Percentiles rank a stretch among this genome's conserved stretches.
These are phyloP conservation scores for Cryptococcus sp. DNA, from an alignment of 1,284 basidiomycete genomes.

Conservation along the genomic window DNA sequence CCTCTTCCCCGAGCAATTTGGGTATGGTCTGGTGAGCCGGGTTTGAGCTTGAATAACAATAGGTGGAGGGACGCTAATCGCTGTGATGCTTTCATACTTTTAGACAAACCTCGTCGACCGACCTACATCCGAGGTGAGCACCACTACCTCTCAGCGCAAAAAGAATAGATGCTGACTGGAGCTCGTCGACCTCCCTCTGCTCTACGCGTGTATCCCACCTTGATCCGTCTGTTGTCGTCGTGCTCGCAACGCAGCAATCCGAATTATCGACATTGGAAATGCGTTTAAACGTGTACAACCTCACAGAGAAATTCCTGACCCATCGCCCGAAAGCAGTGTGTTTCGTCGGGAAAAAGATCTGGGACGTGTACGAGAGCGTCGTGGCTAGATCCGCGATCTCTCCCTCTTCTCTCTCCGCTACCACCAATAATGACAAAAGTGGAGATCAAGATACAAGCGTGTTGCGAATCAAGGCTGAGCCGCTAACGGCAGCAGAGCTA, in stretches of 20 bases:
- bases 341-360: slow-evolving; percentile 72
- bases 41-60: background rate
- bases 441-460: too few species aligned
- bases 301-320: slow-evolving; percentile 62
- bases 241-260: slow-evolving; percentile 55
- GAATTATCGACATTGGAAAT: slow-evolving; percentile 64
- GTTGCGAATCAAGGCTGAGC: slow-evolving; percentile 10
- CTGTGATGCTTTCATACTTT: background rate
- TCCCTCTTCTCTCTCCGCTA: background rate
- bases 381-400: slow-evolving; percentile 35
- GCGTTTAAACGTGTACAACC: slow-evolving; percentile 55
- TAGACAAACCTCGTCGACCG: slow-evolving; percentile 65
- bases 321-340: slow-evolving; percentile 64
- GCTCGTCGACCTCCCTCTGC: background rate
- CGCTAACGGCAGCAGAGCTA: background rate
- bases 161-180: slow-evolving; percentile 5
- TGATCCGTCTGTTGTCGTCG: background rate
- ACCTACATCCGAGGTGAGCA: slow-evolving; percentile 59
- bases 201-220: background rate
- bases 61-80: too few species aligned
- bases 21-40: slow-evolving; percentile 59
- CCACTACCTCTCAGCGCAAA: too few species aligned
- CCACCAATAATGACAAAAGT: background rate
- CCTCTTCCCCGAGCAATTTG: slow-evolving; percentile 42
- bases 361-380: slow-evolving; percentile 58